These are phyloP conservation scores for Trichoderma parareesei DNA, from an alignment of 495 filamentous ascomycete genomes.

Conservation along the genomic window DNA sequence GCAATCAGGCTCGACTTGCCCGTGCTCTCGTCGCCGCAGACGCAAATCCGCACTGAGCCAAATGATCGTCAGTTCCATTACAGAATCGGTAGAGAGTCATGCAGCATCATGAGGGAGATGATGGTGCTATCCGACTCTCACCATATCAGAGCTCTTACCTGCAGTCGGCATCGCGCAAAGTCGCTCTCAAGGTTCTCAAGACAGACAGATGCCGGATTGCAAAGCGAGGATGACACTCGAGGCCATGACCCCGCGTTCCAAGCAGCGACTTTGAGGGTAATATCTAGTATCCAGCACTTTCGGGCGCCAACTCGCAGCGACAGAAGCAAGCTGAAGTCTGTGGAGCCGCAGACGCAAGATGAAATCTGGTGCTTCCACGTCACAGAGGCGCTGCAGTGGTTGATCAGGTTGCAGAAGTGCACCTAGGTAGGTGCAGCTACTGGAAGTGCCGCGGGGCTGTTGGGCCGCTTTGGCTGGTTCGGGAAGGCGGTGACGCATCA, in stretches of 20 bases:
- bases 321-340: neutral
- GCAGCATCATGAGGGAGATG: neutral
- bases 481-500: constrained; percentile 7
- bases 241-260: neutral
- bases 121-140: too few species aligned
- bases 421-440: neutral
- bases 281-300: neutral
- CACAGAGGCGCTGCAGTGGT: neutral
- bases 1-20: constrained; percentile 67
- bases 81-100: neutral
- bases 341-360: neutral
- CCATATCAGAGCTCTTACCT: neutral
- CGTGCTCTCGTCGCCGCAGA: constrained; percentile 86
- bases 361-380: constrained; percentile 2
- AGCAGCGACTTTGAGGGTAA: neutral
- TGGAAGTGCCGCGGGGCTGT: constrained; percentile 1
- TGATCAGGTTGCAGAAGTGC: neutral
- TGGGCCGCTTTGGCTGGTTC: neutral
- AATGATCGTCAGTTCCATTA: neutral
- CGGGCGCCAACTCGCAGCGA: neutral
- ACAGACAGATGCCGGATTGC: neutral
- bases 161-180: constrained; percentile 3
- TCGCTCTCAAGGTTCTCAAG: neutral
- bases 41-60: constrained; percentile 74
- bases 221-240: neutral